Conservation (phyloP, 2,329 filamentous ascomycete species). For the Stagonosporopsis vannaccii region DNA sequence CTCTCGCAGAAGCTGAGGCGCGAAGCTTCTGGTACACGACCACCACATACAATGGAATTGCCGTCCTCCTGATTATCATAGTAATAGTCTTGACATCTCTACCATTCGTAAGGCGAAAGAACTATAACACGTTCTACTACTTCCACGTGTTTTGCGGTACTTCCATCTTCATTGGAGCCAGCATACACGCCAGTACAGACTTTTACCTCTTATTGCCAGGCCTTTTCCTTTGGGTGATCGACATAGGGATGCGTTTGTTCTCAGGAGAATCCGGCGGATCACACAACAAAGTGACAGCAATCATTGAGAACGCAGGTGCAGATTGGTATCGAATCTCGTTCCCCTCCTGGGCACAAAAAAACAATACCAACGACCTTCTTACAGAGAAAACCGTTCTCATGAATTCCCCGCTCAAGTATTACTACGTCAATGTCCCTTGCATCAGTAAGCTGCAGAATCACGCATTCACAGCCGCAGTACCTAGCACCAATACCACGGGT, state of each 20-base stretch:
- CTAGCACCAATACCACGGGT: not conserved
- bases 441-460: slow-evolving; percentile 5
- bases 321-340: slow-evolving; percentile 1
- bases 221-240: slow-evolving; percentile 1
- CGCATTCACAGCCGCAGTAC: slow-evolving; percentile 2
- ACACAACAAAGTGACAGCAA: not conserved
- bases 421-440: slow-evolving; percentile 2
- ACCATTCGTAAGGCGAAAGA: not conserved
- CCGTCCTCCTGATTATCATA: not conserved
- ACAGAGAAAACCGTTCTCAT: not conserved
- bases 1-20: not conserved
- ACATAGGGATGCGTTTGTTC: not conserved
- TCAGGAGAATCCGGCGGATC: slow-evolving; percentile 2
- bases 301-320: slow-evolving; percentile 3
- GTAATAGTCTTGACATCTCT: slow-evolving; percentile 3
- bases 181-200: slow-evolving; percentile 5
- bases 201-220: slow-evolving; percentile 3
- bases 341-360: not conserved
- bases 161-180: slow-evolving; percentile 4
- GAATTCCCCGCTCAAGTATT: slow-evolving; percentile 1
- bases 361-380: not conserved
- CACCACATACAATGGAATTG: slow-evolving; percentile 5
- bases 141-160: not conserved
- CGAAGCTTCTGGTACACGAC: not conserved
- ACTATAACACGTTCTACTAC: slow-evolving; percentile 6